A percentile compares a stretch with the other conserved stretches of the same genome.
Conservation (phyloP, 768 basidiomycete species). For the Lactarius sp. region DNA sequence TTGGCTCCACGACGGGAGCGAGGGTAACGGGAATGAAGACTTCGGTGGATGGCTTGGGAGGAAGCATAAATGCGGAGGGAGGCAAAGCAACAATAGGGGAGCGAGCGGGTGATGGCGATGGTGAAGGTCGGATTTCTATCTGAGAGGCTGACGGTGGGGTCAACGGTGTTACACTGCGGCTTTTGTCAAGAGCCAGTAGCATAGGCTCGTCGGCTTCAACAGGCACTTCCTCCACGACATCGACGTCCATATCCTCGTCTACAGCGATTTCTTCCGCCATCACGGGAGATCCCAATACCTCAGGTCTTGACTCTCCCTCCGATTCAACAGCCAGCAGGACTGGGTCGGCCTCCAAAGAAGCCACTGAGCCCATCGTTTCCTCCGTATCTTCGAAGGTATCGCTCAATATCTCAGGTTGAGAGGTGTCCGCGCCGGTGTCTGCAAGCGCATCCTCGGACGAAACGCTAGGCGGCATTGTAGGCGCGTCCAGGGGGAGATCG, state of each 20-base stretch:
- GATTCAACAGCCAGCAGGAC: background rate
- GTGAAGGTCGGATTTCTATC: background rate
- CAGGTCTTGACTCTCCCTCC: conserved; percentile 1
- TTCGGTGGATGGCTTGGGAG: conserved; percentile 14
- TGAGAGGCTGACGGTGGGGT: background rate
- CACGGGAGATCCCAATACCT: background rate
- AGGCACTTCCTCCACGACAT: conserved; percentile 1
- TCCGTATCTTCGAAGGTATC: conserved; percentile 5
- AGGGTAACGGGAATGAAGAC: conserved; percentile 11
- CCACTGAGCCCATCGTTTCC: background rate
- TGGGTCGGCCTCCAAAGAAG: conserved; percentile 1
- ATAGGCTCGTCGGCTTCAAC: background rate
- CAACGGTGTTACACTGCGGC: background rate
- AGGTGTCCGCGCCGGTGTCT: background rate
- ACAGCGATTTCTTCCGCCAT: background rate
- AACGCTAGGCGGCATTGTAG: background rate
- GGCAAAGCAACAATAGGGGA: conserved; percentile 13
- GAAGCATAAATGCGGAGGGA: conserved; percentile 20
- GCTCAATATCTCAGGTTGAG: conserved; percentile 3
- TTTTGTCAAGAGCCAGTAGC: background rate
- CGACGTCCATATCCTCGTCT: conserved; percentile 13
- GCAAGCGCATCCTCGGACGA: conserved; percentile 1
- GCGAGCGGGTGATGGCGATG: background rate
- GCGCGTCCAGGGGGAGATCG: background rate
- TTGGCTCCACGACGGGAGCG: conserved; percentile 16